Percentiles rank a stretch among this genome's conserved stretches.
phyloP scores from a whole-genome alignment of 148 eudicot genomes.

The Vaccinium myrtillus region DNA sequence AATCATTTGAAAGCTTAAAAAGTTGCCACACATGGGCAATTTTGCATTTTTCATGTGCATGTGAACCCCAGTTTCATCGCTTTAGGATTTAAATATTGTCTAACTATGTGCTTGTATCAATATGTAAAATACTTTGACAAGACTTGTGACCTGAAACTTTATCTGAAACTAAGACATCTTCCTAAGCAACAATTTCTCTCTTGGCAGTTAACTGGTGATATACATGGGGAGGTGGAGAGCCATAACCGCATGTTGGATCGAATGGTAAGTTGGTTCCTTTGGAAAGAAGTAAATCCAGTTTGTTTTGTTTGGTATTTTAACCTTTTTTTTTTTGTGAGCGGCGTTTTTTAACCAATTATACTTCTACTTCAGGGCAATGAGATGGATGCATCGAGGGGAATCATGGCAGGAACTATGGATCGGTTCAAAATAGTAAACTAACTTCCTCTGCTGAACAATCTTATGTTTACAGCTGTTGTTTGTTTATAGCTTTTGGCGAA shows the following conservation, averaged over 20 bases:
- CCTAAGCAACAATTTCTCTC: neutral
- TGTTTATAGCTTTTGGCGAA: slow-evolving; percentile 19
- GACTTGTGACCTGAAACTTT: neutral
- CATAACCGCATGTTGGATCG: slow-evolving; percentile 81
- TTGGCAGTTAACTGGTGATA: slow-evolving; percentile 79
- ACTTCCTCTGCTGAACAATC: neutral
- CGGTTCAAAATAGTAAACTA: slow-evolving; percentile 72
- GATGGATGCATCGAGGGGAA: slow-evolving; percentile 93
- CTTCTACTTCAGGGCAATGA: slow-evolving; percentile 53
- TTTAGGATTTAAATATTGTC: neutral
- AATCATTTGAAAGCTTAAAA: neutral
- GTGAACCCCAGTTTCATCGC: no score
- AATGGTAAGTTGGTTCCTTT: slow-evolving; percentile 42
- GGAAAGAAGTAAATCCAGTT: neutral
- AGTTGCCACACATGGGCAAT: neutral
- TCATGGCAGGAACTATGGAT: slow-evolving; percentile 78
- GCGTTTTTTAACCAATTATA: neutral
- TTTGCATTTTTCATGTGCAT: neutral
- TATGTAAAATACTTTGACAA: neutral
- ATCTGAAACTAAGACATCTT: neutral
- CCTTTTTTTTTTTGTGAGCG: no score
- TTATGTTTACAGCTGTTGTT: neutral
- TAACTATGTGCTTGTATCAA: neutral
- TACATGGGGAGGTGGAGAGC: slow-evolving; percentile 78
- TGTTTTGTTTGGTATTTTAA: slow-evolving; percentile 10